phyloP scores from a whole-genome alignment of 495 filamentous ascomycete species.

The Platismatia glauca region DNA sequence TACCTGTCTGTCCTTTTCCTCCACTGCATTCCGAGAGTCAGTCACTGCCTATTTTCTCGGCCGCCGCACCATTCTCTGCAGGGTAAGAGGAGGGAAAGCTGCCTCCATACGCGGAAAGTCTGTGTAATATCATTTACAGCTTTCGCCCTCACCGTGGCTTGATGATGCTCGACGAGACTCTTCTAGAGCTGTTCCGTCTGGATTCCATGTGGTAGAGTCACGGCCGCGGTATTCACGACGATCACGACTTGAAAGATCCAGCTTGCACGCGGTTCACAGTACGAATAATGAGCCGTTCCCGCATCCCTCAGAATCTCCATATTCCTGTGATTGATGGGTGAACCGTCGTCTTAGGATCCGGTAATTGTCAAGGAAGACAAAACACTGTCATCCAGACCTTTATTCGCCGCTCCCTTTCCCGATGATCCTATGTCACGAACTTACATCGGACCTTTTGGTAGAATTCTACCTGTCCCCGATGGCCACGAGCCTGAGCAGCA shows the following conservation, averaged over 20 bases:
- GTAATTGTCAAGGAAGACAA: neutral
- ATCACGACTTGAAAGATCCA: neutral
- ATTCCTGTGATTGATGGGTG: neutral
- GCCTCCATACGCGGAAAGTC: neutral
- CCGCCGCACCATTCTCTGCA: neutral
- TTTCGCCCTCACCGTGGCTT: neutral
- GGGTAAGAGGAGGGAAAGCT: neutral
- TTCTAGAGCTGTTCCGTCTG: neutral
- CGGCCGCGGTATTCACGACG: neutral
- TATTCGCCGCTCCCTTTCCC: neutral
- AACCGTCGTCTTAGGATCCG: neutral
- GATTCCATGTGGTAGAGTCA: neutral
- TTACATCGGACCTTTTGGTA: constrained; percentile 42
- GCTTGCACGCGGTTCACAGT: neutral
- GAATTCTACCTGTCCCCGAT: constrained; percentile 38
- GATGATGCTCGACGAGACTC: neutral
- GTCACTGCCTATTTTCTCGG: neutral
- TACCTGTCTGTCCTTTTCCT: neutral
- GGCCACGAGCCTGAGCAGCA: constrained; percentile 26
- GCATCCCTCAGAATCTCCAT: neutral
- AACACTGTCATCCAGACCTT: neutral
- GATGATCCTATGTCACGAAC: constrained; percentile 36
- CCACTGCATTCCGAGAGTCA: neutral
- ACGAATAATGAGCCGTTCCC: constrained; percentile 1
- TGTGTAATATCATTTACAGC: neutral